Base-by-base conservation (phyloP, 495 filamentous ascomycete genomes). In the Parathielavia appendiculata region DNA sequence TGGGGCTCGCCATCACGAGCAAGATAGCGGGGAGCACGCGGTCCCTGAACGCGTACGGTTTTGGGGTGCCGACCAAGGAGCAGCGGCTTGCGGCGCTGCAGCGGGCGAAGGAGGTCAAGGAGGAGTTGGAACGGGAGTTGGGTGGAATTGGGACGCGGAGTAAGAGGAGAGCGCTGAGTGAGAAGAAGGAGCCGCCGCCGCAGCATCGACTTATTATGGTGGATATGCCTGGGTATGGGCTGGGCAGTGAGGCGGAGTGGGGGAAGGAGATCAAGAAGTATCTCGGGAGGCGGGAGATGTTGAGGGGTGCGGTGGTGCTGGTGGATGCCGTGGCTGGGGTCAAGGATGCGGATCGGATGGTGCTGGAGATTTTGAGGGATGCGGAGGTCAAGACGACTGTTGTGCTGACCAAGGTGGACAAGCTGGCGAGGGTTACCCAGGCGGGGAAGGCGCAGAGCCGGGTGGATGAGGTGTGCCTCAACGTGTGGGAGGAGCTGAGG, bases 141-240 rank as follows among this genome's bases (percentile, higher is more conserved):
- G 10, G 50, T 22, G 35, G 49, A 6, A 30, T 30, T 6, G 26
- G 26, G 26, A 30, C 26, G 26, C 26, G 26, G 26, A 30, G 26
- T 6, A 30, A 17, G 38, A 12, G n/a, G 38, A 20, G 59, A 22
- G 51, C 26, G 34, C 36, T 22, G 46, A 36, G 51, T 11, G 51
- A 38, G 11, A 34, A 72, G 68, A 32, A 71, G 40, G 79, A 86
- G 63, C 57, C 67, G 45, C 76, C 79, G 11, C 71, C 74, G 19
- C 75, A 76, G 54, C 80, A 86, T 52, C 76, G 82, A 13, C 66
- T 95, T 50, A 75, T 84, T 9, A 63, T 93, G 12, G 74, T 96
- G 38, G 95, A 98, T 71, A 92, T 95, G 90, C 95, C 93, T 8
- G 95, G 93, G 2, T 98, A 98, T 66, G 93, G 95, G 5, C 78